A percentile compares a stretch with the other conserved stretches of the same genome.
Conservation (phyloP, 805 yeast species). For the Cyberlindnera veronae region DNA sequence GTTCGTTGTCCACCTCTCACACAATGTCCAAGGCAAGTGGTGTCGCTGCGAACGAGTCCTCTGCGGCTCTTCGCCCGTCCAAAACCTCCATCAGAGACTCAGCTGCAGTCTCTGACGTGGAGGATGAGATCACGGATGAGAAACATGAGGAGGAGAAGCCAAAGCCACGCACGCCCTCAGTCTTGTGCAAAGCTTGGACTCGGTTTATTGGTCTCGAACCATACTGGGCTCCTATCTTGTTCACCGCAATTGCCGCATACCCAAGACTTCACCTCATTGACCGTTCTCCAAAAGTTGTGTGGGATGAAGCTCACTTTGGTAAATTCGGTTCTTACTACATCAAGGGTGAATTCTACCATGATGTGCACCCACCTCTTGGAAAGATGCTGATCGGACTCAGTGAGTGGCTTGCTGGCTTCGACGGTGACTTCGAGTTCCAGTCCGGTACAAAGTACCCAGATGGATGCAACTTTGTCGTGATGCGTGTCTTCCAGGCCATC, state of each 20-base stretch:
- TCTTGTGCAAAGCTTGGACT: conserved; percentile 1
- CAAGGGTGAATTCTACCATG: conserved; percentile 77
- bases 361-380: conserved; percentile 86
- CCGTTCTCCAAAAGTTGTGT: conserved; percentile 56
- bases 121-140: not conserved
- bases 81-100: too few species aligned
- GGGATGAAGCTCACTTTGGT: conserved; percentile 93
- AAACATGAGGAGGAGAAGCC: conserved; percentile 4
- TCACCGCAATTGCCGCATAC: conserved; percentile 45
- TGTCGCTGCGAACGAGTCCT: conserved; percentile 7
- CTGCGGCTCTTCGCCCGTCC: conserved; percentile 4
- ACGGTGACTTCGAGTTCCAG: conserved; percentile 71
- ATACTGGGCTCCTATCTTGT: conserved; percentile 38
- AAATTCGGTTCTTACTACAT: conserved; percentile 80
- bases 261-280: conserved; percentile 61
- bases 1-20: not conserved
- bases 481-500: conserved; percentile 70
- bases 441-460: conserved; percentile 66
- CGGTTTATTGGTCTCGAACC: conserved; percentile 15
- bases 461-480: conserved; percentile 52
- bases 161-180: not conserved
- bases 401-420: conserved; percentile 79
- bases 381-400: conserved; percentile 76
- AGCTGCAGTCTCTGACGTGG: conserved; percentile 1
- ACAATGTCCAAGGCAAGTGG: conserved; percentile 15